Base-by-base conservation (phyloP, 2,329 filamentous ascomycete species). In the Aspergillus pseudoterreus region DNA sequence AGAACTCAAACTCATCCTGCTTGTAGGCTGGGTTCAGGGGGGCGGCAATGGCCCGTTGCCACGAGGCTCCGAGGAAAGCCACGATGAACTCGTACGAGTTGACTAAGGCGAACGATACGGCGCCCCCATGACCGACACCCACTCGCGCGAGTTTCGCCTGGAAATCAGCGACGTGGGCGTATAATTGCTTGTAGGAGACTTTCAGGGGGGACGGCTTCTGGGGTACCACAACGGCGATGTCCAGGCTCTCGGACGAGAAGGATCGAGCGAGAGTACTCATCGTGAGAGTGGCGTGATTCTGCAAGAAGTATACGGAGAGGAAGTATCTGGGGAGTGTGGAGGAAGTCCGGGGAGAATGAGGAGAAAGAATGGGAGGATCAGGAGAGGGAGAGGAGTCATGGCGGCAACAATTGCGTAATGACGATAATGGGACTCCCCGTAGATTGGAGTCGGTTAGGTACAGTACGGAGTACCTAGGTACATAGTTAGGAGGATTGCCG, bases 11-110 rank as follows among this genome's bases (percentile, higher is more conserved):
- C 71, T 95, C 90, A 51, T 85, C 85, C 72, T 94, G 88, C 75
- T 92, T 95, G 77, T 95, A 95, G 42, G 85, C 86, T 38, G 90
- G 84, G 71, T 95, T 95, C 58, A 95, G 76, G n/a, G 90, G 90
- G 3, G 90, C 90, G 6, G 90, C 90, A 60, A 94, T 86, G 27
- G 79, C 88, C 63, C 90, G 82, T 75, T 94, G 90, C 83, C 86
- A 90, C n/a, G 88, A 83, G 15, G 85, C 81, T n/a, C 89, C 90
- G 42, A 95, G 81, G 73, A 95, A 95, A 2, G 89, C 85, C 51
- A 94, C 84, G 66, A 95, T 88, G 73, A 95, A 94, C 70, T 92
- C 88, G 72, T 90, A 92, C 48, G 86, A 90, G 75, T 95, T 95
- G 53, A 87, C 82, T 15, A 91, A 81, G 24, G 90, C 87, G 67